phyloP scores from a whole-genome alignment of 768 basidiomycete species.

The Termitomyces sp. region DNA sequence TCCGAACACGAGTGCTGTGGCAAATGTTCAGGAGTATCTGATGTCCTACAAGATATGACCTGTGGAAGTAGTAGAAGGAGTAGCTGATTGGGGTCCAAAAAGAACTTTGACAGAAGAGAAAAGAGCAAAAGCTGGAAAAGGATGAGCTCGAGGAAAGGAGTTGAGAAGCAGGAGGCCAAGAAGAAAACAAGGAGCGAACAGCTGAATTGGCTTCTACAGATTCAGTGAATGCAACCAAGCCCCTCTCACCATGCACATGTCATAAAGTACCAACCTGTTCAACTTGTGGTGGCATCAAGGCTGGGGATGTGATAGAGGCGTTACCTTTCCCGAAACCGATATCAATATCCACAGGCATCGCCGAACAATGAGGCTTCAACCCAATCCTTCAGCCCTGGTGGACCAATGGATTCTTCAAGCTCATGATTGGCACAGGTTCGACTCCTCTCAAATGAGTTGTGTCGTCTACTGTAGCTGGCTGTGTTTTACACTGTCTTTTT shows the following conservation, averaged over 20 bases:
- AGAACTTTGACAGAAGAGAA: slow-evolving; percentile 19
- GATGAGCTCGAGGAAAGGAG: slow-evolving; percentile 23
- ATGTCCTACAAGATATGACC: slow-evolving; percentile 60
- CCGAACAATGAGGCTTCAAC: not conserved
- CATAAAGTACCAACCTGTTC: not conserved
- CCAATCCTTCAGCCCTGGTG: not conserved
- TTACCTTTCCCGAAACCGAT: not conserved
- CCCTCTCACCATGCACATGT: not conserved
- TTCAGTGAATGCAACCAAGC: not conserved
- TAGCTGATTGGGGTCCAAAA: slow-evolving; percentile 39
- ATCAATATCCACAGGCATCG: not conserved
- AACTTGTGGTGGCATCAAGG: slow-evolving; percentile 3
- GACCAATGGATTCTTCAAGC: not conserved
- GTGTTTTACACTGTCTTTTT: not conserved
- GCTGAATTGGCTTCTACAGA: not conserved
- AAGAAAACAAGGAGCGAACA: slow-evolving; percentile 6
- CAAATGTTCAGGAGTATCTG: slow-evolving; percentile 37
- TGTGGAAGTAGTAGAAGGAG: slow-evolving; percentile 35
- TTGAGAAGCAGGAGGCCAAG: not conserved
- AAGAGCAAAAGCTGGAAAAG: slow-evolving; percentile 10
- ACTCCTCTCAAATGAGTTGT: not conserved
- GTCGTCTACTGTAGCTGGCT: not conserved
- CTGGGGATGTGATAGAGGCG: not conserved
- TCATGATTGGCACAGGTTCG: not conserved
- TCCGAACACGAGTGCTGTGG: slow-evolving; percentile 31